phyloP scores from a whole-genome alignment of 495 filamentous ascomycete genomes.

The Usnea hakonensis region DNA sequence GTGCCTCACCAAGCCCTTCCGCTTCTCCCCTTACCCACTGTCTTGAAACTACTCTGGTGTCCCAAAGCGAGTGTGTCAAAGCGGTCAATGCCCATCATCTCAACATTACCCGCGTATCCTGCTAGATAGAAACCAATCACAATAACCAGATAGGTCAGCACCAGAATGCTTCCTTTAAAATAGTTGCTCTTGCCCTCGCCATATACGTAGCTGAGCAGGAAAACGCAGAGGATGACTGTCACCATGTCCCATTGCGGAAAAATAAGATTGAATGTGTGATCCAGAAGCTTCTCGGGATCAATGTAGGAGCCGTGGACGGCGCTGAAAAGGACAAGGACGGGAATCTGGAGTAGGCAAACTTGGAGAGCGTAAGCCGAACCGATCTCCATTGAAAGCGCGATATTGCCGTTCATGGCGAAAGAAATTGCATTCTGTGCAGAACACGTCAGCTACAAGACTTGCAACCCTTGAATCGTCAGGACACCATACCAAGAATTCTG shows the following conservation, averaged over 20 bases:
- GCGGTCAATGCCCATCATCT: conserved; percentile 53
- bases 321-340: conserved; percentile 85
- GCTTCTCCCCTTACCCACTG: conserved; percentile 35
- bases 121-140: conserved; percentile 86
- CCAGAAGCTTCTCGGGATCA: conserved; percentile 50
- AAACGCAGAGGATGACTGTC: conserved; percentile 94
- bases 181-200: conserved; percentile 83
- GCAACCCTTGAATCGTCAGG: conserved; percentile 27
- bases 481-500: conserved; percentile 73
- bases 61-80: conserved; percentile 60
- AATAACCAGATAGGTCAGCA: conserved; percentile 90
- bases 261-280: conserved; percentile 82
- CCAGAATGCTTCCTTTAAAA: conserved; percentile 79
- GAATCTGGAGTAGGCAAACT: conserved; percentile 94
- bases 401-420: conserved; percentile 99
- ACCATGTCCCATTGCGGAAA: conserved; percentile 99
- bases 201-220: conserved; percentile 94
- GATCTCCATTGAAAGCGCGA: conserved; percentile 98
- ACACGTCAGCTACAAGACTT: conserved; percentile 29
- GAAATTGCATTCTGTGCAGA: conserved; percentile 82
- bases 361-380: conserved; percentile 95
- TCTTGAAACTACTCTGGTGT: conserved; percentile 44
- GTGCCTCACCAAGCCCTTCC: conserved; percentile 19
- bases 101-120: conserved; percentile 55
- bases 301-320: conserved; percentile 50